phyloP scores from a whole-genome alignment of 495 filamentous ascomycete species.

The Parachaetomium inaequale region DNA sequence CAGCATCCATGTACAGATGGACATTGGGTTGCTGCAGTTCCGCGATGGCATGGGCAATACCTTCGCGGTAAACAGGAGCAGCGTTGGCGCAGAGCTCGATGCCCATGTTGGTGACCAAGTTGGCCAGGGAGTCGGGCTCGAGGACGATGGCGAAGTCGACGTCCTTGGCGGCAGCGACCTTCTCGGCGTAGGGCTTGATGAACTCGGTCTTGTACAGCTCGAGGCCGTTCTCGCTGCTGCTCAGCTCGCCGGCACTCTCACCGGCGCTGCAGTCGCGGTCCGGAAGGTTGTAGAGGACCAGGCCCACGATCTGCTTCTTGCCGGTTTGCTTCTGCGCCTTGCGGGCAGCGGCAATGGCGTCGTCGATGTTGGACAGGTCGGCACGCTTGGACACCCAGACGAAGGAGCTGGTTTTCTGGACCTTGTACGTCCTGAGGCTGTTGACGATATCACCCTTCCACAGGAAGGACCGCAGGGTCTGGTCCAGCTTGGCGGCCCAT shows the following conservation, averaged over 20 bases:
- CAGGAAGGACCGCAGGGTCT: constrained; percentile 45
- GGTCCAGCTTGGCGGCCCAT: constrained; percentile 50
- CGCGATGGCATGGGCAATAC: constrained; percentile 56
- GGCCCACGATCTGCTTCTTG: constrained; percentile 44
- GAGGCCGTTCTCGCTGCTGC: constrained; percentile 47
- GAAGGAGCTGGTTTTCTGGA: constrained; percentile 47
- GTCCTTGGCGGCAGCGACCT: constrained; percentile 27
- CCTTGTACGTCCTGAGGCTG: constrained; percentile 23
- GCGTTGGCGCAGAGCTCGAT: constrained; percentile 54
- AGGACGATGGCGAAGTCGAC: constrained; percentile 41
- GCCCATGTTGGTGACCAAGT: constrained; percentile 57
- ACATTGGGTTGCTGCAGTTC: constrained; percentile 57
- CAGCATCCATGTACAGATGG: constrained; percentile 62
- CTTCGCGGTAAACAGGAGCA: constrained; percentile 45
- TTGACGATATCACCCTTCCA: constrained; percentile 37
- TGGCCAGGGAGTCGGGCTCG: constrained; percentile 63
- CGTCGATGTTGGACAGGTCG: constrained; percentile 40
- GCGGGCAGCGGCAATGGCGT: constrained; percentile 48
- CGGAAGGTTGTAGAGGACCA: constrained; percentile 65
- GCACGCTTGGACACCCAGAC: constrained; percentile 45
- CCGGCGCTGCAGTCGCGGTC: constrained; percentile 62
- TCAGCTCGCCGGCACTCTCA: constrained; percentile 58
- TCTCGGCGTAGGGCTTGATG: constrained; percentile 47
- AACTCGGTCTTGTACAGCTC: constrained; percentile 57
- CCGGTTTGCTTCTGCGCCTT: constrained; percentile 40